A percentile compares a stretch with the other conserved stretches of the same genome.
Conservation (phyloP, 2,329 filamentous ascomycete genomes). For the Aspergillus sp. region DNA sequence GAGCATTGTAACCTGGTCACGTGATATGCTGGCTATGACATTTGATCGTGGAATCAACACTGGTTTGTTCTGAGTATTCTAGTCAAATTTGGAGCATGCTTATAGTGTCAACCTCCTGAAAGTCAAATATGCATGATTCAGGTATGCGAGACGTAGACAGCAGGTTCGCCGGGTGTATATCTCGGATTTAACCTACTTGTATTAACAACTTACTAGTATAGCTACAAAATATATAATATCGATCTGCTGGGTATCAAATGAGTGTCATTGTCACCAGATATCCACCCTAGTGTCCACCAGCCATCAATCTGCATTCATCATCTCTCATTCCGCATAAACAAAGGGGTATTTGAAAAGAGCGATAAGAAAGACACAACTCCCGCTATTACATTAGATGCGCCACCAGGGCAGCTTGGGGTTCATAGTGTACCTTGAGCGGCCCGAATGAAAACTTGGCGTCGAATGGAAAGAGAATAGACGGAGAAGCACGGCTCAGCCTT, state of each 20-base stretch:
- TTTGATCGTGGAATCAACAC: neutral
- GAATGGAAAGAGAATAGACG: neutral
- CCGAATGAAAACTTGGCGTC: constrained; percentile 3
- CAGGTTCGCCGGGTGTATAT: too few species aligned
- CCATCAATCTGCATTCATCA: neutral
- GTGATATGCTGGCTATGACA: neutral
- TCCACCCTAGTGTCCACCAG: too few species aligned
- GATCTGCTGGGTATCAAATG: too few species aligned
- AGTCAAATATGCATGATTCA: too few species aligned
- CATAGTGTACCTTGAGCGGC: constrained; percentile 8
- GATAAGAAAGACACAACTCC: neutral
- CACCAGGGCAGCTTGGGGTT: constrained; percentile 20
- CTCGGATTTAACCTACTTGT: too few species aligned
- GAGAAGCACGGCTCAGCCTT: constrained; percentile 7
- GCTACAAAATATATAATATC: too few species aligned
- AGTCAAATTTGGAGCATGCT: too few species aligned
- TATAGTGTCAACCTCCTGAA: too few species aligned
- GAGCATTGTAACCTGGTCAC: neutral
- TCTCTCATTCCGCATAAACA: neutral
- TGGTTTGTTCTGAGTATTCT: neutral
- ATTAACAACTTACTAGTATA: too few species aligned
- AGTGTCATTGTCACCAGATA: too few species aligned
- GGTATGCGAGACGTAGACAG: too few species aligned
- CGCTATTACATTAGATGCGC: constrained; percentile 4
- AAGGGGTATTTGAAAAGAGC: neutral